Percentiles rank a stretch among this genome's conserved stretches.
These are phyloP conservation scores for Colletotrichum echinochloae DNA, from an alignment of 2,329 filamentous ascomycete species.

Conservation along the genomic window DNA sequence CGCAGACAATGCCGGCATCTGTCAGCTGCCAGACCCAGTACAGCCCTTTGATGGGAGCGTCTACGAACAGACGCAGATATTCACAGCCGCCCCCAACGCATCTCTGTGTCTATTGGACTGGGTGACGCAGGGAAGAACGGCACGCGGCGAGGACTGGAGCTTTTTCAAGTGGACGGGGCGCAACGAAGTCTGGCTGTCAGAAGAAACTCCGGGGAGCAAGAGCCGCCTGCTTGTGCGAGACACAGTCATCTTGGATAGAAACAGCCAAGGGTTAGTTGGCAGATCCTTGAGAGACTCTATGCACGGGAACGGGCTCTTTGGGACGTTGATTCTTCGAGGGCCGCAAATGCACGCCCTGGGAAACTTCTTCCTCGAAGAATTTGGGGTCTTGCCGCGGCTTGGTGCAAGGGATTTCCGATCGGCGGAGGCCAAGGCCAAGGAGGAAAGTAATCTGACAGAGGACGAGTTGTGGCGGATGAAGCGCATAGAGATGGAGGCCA, in stretches of 20 bases:
- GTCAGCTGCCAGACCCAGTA: conserved; percentile 88
- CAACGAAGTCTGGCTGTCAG: conserved; percentile 83
- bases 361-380: conserved; percentile 83
- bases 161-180: conserved; percentile 82
- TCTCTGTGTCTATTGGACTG: conserved; percentile 90
- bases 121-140: conserved; percentile 89
- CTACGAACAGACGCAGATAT: conserved; percentile 87
- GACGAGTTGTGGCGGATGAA: conserved; percentile 65
- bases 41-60: conserved; percentile 89
- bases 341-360: conserved; percentile 74
- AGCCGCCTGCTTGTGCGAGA: conserved; percentile 84
- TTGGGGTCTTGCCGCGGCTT: conserved; percentile 81
- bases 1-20: conserved; percentile 65
- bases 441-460: conserved; percentile 52
- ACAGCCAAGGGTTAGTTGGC: conserved; percentile 51
- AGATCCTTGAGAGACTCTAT: conserved; percentile 71
- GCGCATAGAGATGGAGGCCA: conserved; percentile 69
- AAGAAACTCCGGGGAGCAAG: conserved; percentile 49
- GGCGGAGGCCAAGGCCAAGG: conserved; percentile 60
- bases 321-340: conserved; percentile 86
- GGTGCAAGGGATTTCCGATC: conserved; percentile 82
- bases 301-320: conserved; percentile 81
- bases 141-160: conserved; percentile 90
- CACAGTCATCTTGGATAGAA: conserved; percentile 78
- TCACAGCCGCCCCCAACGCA: conserved; percentile 68